These are phyloP conservation scores for Protomyces macrosporus DNA, from an alignment of 1,139 yeast species.

Conservation along the genomic window DNA sequence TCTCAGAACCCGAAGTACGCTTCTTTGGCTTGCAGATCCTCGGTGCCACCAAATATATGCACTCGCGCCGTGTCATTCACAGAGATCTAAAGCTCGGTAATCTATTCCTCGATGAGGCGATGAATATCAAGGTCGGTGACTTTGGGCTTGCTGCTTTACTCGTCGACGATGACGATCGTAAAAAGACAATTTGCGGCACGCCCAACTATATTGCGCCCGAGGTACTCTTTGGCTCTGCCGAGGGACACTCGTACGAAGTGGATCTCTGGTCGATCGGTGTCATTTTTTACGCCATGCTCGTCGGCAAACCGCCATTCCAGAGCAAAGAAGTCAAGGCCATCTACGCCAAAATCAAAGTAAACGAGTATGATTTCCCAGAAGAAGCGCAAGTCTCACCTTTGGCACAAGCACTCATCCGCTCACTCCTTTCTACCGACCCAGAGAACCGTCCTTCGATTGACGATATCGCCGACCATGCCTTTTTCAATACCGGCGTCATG, in stretches of 20 bases:
- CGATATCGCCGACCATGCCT: constrained; percentile 71
- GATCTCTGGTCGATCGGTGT: constrained; percentile 98
- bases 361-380: constrained; percentile 75
- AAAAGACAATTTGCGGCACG: constrained; percentile 95
- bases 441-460: constrained; percentile 72
- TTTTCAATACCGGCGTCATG: constrained; percentile 74
- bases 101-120: constrained; percentile 70
- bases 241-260: constrained; percentile 93
- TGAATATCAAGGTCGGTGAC: constrained; percentile 83
- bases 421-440: constrained; percentile 73
- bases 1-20: constrained; percentile 89
- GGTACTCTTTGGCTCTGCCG: constrained; percentile 64
- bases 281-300: constrained; percentile 87
- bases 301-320: constrained; percentile 90
- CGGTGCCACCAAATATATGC: constrained; percentile 79
- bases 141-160: constrained; percentile 94
- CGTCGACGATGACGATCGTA: constrained; percentile 78
- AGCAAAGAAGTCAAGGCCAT: constrained; percentile 93
- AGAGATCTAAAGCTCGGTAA: constrained; percentile 94
- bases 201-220: constrained; percentile 99
- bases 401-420: constrained; percentile 65
- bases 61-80: constrained; percentile 81
- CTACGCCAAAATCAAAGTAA: constrained; percentile 82
- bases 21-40: constrained; percentile 85
- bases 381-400: constrained; percentile 64